phyloP scores from a whole-genome alignment of 306 rosid genomes.

The Cucurbita moschata region DNA sequence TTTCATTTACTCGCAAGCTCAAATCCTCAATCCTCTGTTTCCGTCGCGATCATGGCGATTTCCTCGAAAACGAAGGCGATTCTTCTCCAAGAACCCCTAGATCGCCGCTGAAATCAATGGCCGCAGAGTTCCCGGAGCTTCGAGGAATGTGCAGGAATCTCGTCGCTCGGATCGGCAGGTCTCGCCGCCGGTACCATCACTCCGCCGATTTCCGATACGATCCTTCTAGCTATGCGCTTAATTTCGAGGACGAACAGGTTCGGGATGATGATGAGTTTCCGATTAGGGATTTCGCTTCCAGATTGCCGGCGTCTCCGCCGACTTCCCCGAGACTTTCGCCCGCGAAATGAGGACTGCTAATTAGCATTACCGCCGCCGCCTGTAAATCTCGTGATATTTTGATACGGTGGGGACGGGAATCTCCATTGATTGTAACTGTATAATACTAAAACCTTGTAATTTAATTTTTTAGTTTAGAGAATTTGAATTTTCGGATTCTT shows the following conservation, averaged over 20 bases:
- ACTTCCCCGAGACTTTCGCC: not conserved
- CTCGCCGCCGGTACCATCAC: not conserved
- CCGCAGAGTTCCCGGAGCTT: not conserved
- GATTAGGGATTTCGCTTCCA: not conserved
- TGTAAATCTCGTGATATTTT: not conserved
- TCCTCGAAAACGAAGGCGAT: not conserved
- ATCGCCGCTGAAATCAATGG: not conserved
- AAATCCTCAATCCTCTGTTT: slow-evolving; percentile 5
- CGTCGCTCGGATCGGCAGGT: not conserved
- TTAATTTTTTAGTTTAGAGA: too few relatives aligned
- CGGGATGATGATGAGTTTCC: not conserved
- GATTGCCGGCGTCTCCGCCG: slow-evolving; percentile 1
- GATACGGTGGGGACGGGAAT: not conserved
- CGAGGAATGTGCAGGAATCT: not conserved
- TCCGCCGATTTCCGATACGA: not conserved
- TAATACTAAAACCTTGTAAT: too few relatives aligned
- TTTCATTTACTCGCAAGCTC: not conserved
- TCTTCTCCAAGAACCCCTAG: not conserved
- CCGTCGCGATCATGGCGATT: not conserved
- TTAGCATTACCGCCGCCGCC: not conserved
- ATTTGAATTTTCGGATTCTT: too few relatives aligned
- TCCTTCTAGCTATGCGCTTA: slow-evolving; percentile 6
- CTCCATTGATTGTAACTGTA: not conserved
- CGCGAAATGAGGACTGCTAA: not conserved
- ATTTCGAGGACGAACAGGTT: slow-evolving; percentile 3